A percentile compares a stretch with the other conserved stretches of the same genome.
Conservation (phyloP, 192 early-diverging fungal genomes). For the Coemansia sp. region DNA sequence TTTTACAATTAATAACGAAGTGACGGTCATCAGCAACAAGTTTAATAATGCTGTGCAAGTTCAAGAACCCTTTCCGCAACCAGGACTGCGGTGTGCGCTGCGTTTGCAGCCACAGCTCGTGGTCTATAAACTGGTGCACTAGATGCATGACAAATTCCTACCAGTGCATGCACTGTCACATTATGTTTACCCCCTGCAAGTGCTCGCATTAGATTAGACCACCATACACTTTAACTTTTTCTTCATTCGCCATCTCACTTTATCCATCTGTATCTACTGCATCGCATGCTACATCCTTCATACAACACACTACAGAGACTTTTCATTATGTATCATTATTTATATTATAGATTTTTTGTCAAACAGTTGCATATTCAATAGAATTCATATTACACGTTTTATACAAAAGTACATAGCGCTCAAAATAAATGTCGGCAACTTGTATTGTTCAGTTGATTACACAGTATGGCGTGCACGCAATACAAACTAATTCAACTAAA, state of each 20-base stretch:
- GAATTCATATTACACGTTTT: background rate
- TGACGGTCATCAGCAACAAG: background rate
- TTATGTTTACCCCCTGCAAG: constrained; percentile 24
- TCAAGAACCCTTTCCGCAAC: constrained; percentile 22
- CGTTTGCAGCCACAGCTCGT: constrained; percentile 40
- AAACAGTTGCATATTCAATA: background rate
- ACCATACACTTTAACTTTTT: background rate
- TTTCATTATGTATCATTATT: constrained; percentile 6
- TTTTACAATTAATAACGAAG: background rate
- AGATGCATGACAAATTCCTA: constrained; percentile 42
- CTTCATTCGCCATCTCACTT: background rate
- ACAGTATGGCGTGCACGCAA: background rate
- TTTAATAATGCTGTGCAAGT: constrained; percentile 29
- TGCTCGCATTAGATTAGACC: background rate
- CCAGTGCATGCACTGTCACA: constrained; percentile 49
- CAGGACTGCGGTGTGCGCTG: constrained; percentile 50
- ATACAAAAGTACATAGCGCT: background rate
- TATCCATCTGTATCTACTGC: constrained; percentile 1
- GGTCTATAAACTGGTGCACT: constrained; percentile 51
- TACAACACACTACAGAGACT: background rate
- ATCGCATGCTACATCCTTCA: background rate
- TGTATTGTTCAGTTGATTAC: background rate
- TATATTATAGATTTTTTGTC: background rate
- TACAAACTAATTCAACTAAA: background rate
- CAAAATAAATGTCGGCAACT: background rate